Base-by-base conservation (phyloP, 441 rosid species). In the Erodium texanum region DNA sequence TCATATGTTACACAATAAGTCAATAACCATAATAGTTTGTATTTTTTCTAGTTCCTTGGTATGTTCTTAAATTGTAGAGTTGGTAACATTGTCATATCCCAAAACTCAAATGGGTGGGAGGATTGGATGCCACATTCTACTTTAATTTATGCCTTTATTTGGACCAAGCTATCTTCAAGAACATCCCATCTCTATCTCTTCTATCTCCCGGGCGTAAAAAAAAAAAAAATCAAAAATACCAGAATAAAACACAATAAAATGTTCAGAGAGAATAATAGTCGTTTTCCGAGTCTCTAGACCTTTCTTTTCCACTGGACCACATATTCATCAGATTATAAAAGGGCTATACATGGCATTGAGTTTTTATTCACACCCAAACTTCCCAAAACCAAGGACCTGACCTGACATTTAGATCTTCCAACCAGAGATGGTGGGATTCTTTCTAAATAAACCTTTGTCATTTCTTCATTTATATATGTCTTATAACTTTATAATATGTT, bases 221-320 rank as follows among this genome's bases (percentile, higher is more conserved):
- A n/a, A n/a, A n/a, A n/a, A n/a, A n/a, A n/a, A n/a, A n/a, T n/a
- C n/a, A n/a, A n/a, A n/a, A n/a, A n/a, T n/a, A n/a, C n/a, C n/a
- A n/a, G n/a, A n/a, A n/a, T n/a, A n/a, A n/a, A n/a, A n/a, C n/a
- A n/a, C n/a, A n/a, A 9, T 48, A 32, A 7, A 22, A 50, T 15
- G 43, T 50, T 22, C 9, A 16, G 18, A 72, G 71, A 65, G 50
- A 71, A 78, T 75, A 73, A 23, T 22, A 38, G 80, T 84, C 83
- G 24, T 43, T 77, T 66, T 78, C 72, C 59, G n/a, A 0, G 64
- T 23, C 75, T 81, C 88, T 76, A 83, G 86, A 83, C 72, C 76
- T 76, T 82, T 87, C 88, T 71, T 29, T 20, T 12, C 38, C 63
- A 59, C 68, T 76, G 84, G 86, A 79, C 86, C 87, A 79, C 85